Conservation (phyloP, 1,284 basidiomycete species). For the Laetiporus sulphureus region DNA sequence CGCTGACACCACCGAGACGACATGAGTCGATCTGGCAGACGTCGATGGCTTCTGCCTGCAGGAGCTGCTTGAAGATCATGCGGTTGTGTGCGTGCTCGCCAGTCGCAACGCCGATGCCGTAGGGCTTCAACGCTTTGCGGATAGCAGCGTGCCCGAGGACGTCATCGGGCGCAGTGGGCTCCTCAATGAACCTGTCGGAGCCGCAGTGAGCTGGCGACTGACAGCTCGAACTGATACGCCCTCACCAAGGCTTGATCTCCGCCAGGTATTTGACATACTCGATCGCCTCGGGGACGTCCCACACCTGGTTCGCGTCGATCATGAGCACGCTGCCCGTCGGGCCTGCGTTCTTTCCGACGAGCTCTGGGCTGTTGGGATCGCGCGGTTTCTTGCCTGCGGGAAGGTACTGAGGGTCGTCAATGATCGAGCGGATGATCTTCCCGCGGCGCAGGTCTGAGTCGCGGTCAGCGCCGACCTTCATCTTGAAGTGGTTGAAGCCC, state of each 20-base stretch:
- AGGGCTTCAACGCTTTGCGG: slow-evolving; percentile 72
- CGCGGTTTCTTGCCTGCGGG: slow-evolving; percentile 48
- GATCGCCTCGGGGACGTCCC: slow-evolving; percentile 91
- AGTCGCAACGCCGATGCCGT: slow-evolving; percentile 90
- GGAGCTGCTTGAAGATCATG: slow-evolving; percentile 95
- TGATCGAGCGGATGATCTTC: slow-evolving; percentile 85
- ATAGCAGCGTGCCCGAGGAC: slow-evolving; percentile 81
- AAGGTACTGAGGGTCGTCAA: slow-evolving; percentile 81
- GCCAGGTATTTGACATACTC: slow-evolving; percentile 83
- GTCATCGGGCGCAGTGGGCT: slow-evolving; percentile 92
- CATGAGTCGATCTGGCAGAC: slow-evolving; percentile 97
- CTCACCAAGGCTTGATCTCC: slow-evolving; percentile 85
- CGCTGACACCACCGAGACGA: slow-evolving; percentile 87
- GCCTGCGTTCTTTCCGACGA: slow-evolving; percentile 87
- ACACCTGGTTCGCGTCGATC: slow-evolving; percentile 97
- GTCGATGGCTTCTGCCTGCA: slow-evolving; percentile 91
- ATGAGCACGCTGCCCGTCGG: slow-evolving; percentile 91
- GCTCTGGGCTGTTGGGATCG: slow-evolving; percentile 58
- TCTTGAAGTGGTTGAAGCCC: slow-evolving; percentile 96
- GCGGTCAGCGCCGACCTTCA: slow-evolving; percentile 89
- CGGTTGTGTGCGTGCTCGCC: slow-evolving; percentile 96
- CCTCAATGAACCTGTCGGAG: slow-evolving; percentile 82
- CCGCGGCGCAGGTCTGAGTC: slow-evolving; percentile 84
- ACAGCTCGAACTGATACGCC: too few relatives aligned
- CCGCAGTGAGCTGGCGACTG: too few relatives aligned